Evolutionary conservation across 2,329 filamentous ascomycete genomes (phyloP).

Genomic region (Penicillium oxalicum): DNA sequence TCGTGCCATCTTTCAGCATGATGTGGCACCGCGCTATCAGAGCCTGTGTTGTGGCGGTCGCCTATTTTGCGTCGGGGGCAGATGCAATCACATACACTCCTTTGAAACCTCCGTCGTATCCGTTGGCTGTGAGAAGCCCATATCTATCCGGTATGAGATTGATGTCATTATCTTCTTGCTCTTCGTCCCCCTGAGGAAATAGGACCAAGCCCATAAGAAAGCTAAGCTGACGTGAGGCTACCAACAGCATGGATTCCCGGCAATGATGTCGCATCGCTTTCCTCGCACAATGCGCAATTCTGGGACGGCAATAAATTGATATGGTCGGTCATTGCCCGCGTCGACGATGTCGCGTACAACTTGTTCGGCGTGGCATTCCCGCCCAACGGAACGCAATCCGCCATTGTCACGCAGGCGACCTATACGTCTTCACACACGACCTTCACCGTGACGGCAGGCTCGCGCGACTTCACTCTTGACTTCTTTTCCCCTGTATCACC

Average conservation of each 20-base stretch:
- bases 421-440: slow-evolving; percentile 37
- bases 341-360: slow-evolving; percentile 34
- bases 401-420: slow-evolving; percentile 24
- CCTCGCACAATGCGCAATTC: slow-evolving; percentile 33
- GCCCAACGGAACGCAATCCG: slow-evolving; percentile 21
- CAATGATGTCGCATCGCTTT: slow-evolving; percentile 26
- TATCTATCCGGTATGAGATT: slow-evolving; percentile 28
- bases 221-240: slow-evolving; percentile 1
- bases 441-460: slow-evolving; percentile 32
- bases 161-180: not conserved
- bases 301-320: slow-evolving; percentile 34
- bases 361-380: slow-evolving; percentile 33
- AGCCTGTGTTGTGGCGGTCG: slow-evolving; percentile 6
- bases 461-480: slow-evolving; percentile 32
- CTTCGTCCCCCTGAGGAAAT: not conserved
- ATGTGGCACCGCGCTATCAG: slow-evolving; percentile 5
- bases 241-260: slow-evolving; percentile 36
- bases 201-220: not conserved
- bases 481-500: slow-evolving; percentile 40
- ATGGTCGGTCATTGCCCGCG: slow-evolving; percentile 36
- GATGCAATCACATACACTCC: slow-evolving; percentile 13
- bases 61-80: slow-evolving; percentile 2
- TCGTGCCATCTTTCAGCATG: slow-evolving; percentile 7
- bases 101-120: slow-evolving; percentile 35
- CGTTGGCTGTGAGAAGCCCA: slow-evolving; percentile 36